Base-by-base conservation (phyloP, 495 filamentous ascomycete species). In the Aspergillus hancockii region DNA sequence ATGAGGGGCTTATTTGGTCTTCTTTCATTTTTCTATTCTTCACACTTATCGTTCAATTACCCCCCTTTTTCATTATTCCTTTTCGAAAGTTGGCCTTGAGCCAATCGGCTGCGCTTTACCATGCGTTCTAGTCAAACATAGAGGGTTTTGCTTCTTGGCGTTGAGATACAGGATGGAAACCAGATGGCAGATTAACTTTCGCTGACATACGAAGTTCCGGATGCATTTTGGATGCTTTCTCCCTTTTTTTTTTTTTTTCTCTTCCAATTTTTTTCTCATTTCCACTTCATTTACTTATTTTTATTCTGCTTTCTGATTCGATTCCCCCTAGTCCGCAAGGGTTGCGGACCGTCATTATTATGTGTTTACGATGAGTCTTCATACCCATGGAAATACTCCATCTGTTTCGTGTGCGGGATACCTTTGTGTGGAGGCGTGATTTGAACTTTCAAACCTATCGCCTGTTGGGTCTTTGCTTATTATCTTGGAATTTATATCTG, bases 81-180 rank as follows among this genome's bases (percentile, higher is more conserved):
- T 50, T 12, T 22, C 47, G 34, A 36, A 36, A 36, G 8, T 36
- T 36, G 34, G 34, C 3, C 8, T 41, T 36, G 21, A 25, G 18
- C 23, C 25, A 38, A 52, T 46, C 25, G 40, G 46, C 19, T 28
- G 21, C 25, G n/a, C 13, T 3, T 55, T 56, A 23, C 28, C 49
- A 45, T 54, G 31, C 32, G n/a, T 55, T 49, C 52, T 30, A 56
- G 36, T 59, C 59, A 21, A 63, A 46, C 57, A 71, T 67, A 71
- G 66, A 69, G 58, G 63, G 63, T 32, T 45, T 59, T 66, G 16
- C 38, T 41, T 36, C 13, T 36, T 62, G 73, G 73, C 73, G 73
- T 74, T 74, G 60, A 63, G 46, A 64, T 69, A 69, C 47, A 71
- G 50, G 61, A 49, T 61, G 40, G 61, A 58, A 63, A 54, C 52